Percentiles rank a stretch among this genome's conserved stretches.
These are phyloP conservation scores for Rhodotorula mucilaginosa DNA, from an alignment of 1,284 basidiomycete species.

Conservation along the genomic window DNA sequence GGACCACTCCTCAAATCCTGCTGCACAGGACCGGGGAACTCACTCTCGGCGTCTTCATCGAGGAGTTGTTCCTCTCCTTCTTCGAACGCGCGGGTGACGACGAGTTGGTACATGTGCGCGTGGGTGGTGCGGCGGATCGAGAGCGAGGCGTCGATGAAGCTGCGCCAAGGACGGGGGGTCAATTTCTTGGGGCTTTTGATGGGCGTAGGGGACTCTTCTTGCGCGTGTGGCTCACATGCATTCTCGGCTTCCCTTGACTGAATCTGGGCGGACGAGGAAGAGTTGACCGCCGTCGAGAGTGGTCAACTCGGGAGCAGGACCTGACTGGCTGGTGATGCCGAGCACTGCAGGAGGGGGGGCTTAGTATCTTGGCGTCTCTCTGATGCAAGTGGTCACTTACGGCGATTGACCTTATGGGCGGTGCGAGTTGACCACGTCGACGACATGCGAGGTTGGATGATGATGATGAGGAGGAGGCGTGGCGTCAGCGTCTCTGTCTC, in stretches of 20 bases:
- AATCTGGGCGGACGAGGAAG: conserved; percentile 84
- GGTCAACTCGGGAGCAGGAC: conserved; percentile 69
- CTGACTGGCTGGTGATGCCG: conserved; percentile 10
- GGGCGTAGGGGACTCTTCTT: not conserved
- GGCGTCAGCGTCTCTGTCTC: no score
- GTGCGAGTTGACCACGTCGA: not conserved
- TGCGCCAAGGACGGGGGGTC: conserved; percentile 48
- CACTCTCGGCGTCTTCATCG: conserved; percentile 93
- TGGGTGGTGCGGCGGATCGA: conserved; percentile 80
- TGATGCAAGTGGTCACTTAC: not conserved
- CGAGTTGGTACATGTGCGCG: conserved; percentile 92
- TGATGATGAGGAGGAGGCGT: not conserved
- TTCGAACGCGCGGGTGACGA: conserved; percentile 89
- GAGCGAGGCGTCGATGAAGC: conserved; percentile 92
- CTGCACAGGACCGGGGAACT: conserved; percentile 47
- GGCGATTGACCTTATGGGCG: conserved; percentile 23
- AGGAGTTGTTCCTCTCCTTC: conserved; percentile 91
- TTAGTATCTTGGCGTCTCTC: not conserved
- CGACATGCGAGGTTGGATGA: conserved; percentile 13
- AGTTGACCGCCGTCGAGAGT: conserved; percentile 91
- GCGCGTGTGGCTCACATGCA: conserved; percentile 75
- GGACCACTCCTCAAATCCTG: no score
- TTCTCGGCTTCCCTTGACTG: conserved; percentile 85
- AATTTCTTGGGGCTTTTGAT: no score
- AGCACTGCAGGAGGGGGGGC: conserved; percentile 12